These are phyloP conservation scores for Citrullus colocynthis DNA, from an alignment of 306 rosid genomes.

Conservation along the genomic window DNA sequence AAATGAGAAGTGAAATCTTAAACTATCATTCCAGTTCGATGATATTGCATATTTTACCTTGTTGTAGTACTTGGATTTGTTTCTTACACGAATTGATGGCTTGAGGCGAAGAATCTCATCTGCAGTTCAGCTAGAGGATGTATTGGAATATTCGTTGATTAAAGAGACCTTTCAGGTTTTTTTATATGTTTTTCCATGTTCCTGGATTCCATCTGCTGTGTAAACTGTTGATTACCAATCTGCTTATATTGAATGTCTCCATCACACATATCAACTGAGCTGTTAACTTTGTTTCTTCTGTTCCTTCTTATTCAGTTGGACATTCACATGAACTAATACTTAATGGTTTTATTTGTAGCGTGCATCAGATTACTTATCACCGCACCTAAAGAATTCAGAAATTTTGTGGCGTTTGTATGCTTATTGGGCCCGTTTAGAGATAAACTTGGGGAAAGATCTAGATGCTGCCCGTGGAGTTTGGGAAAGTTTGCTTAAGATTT, in stretches of 20 bases:
- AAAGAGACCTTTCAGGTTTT: constrained; percentile 80
- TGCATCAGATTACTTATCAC: constrained; percentile 69
- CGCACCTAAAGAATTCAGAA: constrained; percentile 67
- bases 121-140: constrained; percentile 22
- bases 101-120: constrained; percentile 69
- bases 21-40: neutral
- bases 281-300: neutral
- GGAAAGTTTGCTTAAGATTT: constrained; percentile 73
- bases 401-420: constrained; percentile 51
- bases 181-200: constrained; percentile 29
- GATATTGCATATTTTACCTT: constrained; percentile 4
- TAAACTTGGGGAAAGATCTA: constrained; percentile 42
- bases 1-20: neutral
- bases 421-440: constrained; percentile 88
- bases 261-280: neutral
- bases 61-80: constrained; percentile 73
- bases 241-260: neutral
- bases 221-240: neutral
- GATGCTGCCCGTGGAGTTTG: constrained; percentile 81
- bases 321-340: constrained; percentile 13
- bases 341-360: constrained; percentile 38
- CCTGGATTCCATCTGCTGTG: neutral
- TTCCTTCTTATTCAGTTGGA: neutral
- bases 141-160: constrained; percentile 38
- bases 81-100: constrained; percentile 81